Evolutionary conservation across 345 rosid genomes (phyloP).

Genomic region (Populus alba): DNA sequence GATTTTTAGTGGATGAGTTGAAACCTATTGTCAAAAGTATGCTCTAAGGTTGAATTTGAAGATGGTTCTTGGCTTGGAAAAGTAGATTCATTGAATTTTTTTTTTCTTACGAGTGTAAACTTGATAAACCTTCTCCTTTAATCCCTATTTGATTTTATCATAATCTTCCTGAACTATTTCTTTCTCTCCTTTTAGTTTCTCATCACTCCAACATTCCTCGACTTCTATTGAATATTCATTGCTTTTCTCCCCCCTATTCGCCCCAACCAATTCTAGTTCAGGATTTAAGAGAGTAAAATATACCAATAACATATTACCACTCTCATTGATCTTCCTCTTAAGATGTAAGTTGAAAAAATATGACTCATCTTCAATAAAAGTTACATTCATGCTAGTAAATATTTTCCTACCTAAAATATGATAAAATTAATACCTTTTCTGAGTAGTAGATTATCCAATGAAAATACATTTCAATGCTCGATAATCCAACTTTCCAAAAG

Average conservation of each 20-base stretch:
- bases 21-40: too few relatives aligned
- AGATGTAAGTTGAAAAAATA: background rate
- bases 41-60: background rate
- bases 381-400: too few relatives aligned
- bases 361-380: background rate
- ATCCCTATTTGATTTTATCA: background rate
- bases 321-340: background rate
- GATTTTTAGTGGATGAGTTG: background rate
- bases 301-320: background rate
- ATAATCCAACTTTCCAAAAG: too few relatives aligned
- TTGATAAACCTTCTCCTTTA: too few relatives aligned
- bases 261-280: background rate
- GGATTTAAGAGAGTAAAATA: background rate
- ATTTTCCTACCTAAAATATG: too few relatives aligned
- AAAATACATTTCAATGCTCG: too few relatives aligned
- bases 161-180: background rate
- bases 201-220: background rate
- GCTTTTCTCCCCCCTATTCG: background rate
- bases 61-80: background rate
- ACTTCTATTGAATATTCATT: too few relatives aligned
- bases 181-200: background rate
- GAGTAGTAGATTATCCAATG: too few relatives aligned
- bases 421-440: too few relatives aligned
- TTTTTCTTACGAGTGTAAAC: background rate
- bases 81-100: background rate